Conservation (phyloP, 1,284 basidiomycete species). For the Sporisorium graminicola region DNA sequence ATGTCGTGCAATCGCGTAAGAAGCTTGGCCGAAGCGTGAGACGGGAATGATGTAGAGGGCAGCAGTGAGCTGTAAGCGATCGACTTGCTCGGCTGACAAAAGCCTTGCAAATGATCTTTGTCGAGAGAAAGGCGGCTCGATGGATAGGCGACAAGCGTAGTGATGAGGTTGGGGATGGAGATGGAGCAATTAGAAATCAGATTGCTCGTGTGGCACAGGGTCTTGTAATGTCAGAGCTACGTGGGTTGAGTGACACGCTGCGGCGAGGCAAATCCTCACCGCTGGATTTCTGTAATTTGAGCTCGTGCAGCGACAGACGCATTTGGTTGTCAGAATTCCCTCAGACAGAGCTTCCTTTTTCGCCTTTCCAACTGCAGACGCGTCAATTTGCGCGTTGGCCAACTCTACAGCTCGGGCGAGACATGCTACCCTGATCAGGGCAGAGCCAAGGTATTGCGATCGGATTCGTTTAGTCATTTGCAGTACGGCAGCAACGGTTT, state of each 20-base stretch:
- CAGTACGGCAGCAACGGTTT: no score
- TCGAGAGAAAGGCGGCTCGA: not conserved
- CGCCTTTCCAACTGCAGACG: no score
- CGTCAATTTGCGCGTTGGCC: not conserved
- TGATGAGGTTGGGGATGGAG: not conserved
- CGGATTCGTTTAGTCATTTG: no score
- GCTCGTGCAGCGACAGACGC: not conserved
- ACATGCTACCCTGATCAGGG: not conserved
- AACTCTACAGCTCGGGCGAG: no score
- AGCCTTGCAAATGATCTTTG: conserved; percentile 31
- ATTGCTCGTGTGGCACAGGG: conserved; percentile 2
- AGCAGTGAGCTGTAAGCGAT: conserved; percentile 7
- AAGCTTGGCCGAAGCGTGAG: conserved; percentile 30
- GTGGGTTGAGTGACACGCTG: not conserved
- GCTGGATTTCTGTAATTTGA: no score
- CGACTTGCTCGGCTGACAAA: conserved; percentile 35
- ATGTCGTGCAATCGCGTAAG: conserved; percentile 26
- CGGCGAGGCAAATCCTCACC: no score
- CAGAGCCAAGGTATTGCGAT: no score
- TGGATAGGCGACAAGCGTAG: not conserved
- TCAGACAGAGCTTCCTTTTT: not conserved
- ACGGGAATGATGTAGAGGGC: conserved; percentile 31
- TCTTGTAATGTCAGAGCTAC: no score
- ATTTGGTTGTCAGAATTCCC: no score
- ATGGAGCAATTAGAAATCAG: not conserved